phyloP scores from a whole-genome alignment of 2,329 filamentous ascomycete species.

The Alternaria dauci region DNA sequence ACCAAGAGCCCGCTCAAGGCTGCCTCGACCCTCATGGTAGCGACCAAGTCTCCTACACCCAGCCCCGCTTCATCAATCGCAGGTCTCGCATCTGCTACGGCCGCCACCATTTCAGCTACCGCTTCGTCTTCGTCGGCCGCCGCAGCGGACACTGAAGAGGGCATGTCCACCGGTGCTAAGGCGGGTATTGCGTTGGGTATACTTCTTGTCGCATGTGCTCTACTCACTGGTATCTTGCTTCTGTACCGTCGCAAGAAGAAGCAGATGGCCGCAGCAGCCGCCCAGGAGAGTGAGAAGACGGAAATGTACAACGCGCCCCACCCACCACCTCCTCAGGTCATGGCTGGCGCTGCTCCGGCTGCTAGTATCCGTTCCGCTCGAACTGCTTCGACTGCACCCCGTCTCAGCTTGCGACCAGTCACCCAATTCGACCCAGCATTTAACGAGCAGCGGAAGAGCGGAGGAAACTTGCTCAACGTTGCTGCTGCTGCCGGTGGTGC shows the following conservation, averaged over 20 bases:
- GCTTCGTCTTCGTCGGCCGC: conserved; percentile 28
- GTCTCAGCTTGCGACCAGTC: conserved; percentile 82
- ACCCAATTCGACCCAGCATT: conserved; percentile 82
- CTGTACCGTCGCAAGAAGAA: conserved; percentile 77
- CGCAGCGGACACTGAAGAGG: conserved; percentile 34
- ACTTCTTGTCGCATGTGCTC: conserved; percentile 70
- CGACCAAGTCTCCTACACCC: conserved; percentile 38
- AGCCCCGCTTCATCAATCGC: conserved; percentile 26
- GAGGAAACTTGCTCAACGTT: conserved; percentile 46
- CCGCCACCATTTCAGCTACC: conserved; percentile 36
- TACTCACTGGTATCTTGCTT: conserved; percentile 75
- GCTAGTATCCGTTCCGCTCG: conserved; percentile 55
- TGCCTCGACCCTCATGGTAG: conserved; percentile 36
- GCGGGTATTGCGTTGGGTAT: conserved; percentile 88
- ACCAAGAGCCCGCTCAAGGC: conserved; percentile 24
- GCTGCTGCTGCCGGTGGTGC: conserved; percentile 42
- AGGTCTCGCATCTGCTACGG: conserved; percentile 31
- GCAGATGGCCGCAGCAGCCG: conserved; percentile 53
- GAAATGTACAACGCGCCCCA: conserved; percentile 38
- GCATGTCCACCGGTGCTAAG: conserved; percentile 64
- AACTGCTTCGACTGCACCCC: conserved; percentile 70
- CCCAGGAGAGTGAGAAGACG: conserved; percentile 54
- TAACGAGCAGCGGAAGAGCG: conserved; percentile 53
- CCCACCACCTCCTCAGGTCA: conserved; percentile 38
- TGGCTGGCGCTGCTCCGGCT: conserved; percentile 19